These are phyloP conservation scores for Filosporella fistucella DNA, from an alignment of 495 filamentous ascomycete species.

Conservation along the genomic window DNA sequence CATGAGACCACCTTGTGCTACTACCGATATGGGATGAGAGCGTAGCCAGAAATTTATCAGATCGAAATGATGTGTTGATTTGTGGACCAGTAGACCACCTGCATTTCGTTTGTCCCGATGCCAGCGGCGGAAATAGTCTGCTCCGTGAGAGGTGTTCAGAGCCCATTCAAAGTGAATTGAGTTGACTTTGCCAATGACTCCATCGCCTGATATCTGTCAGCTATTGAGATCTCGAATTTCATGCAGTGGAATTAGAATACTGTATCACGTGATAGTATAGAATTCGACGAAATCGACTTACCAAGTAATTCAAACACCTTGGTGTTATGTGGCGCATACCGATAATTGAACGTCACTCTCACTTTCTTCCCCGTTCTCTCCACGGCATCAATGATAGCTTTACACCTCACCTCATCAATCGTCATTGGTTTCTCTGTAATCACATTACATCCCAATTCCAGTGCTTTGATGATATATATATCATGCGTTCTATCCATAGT, in stretches of 20 bases:
- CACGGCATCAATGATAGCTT: slow-evolving; percentile 40
- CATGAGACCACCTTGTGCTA: slow-evolving; percentile 40
- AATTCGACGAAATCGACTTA: slow-evolving; percentile 13
- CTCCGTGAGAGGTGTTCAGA: slow-evolving; percentile 54
- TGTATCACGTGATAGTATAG: neutral
- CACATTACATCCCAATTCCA: slow-evolving; percentile 52
- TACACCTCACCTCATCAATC: slow-evolving; percentile 48
- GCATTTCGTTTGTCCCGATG: slow-evolving; percentile 54
- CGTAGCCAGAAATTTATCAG: slow-evolving; percentile 47
- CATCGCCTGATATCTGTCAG: slow-evolving; percentile 15
- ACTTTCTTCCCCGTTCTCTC: slow-evolving; percentile 31
- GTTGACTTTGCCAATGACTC: slow-evolving; percentile 46
- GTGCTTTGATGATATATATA: slow-evolving; percentile 47
- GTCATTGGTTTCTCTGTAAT: slow-evolving; percentile 60
- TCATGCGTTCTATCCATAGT: slow-evolving; percentile 57
- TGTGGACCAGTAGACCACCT: slow-evolving; percentile 48
- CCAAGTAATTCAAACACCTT: slow-evolving; percentile 42
- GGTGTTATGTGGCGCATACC: slow-evolving; percentile 48
- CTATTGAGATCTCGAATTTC: neutral
- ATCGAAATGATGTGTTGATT: slow-evolving; percentile 47
- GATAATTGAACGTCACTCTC: slow-evolving; percentile 47
- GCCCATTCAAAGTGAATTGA: slow-evolving; percentile 58
- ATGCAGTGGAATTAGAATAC: no score
- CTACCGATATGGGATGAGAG: slow-evolving; percentile 37
- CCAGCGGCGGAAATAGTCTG: slow-evolving; percentile 59